Conservation (phyloP, 108 stramenopile genomes). For the Skeletonema grethae region DNA sequence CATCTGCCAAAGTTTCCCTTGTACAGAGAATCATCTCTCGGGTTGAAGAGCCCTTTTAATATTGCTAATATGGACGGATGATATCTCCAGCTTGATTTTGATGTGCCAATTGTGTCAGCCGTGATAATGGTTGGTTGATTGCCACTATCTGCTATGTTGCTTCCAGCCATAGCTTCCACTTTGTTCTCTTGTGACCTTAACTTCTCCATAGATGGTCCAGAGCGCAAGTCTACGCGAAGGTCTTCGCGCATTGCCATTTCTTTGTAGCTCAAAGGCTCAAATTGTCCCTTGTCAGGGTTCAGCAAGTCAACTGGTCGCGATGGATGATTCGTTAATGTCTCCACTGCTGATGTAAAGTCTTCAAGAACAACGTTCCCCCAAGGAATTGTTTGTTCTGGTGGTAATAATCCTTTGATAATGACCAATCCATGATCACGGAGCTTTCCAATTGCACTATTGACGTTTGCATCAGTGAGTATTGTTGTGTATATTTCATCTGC, state of each 20-base stretch:
- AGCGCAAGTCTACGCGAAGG: conserved; percentile 74
- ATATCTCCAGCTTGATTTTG: conserved; percentile 47
- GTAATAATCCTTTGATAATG: conserved; percentile 56
- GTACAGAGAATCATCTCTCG: conserved; percentile 43
- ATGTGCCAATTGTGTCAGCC: conserved; percentile 17
- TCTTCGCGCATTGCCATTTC: conserved; percentile 91
- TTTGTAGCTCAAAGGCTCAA: conserved; percentile 68
- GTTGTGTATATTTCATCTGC: conserved; percentile 25
- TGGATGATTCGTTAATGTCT: conserved; percentile 48
- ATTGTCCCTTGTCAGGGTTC: conserved; percentile 49
- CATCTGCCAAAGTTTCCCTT: conserved; percentile 81
- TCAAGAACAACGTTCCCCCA: conserved; percentile 67
- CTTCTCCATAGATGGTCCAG: conserved; percentile 58
- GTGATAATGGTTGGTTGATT: conserved; percentile 36
- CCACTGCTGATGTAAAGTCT: conserved; percentile 63
- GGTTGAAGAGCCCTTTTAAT: conserved; percentile 67
- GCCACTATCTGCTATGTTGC: not conserved
- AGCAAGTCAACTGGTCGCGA: conserved; percentile 60
- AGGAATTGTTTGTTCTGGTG: conserved; percentile 48
- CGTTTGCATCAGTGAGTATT: conserved; percentile 50
- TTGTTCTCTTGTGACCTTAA: conserved; percentile 39
- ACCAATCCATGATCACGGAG: conserved; percentile 66
- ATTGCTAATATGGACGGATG: conserved; percentile 67
- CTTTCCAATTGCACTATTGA: conserved; percentile 45
- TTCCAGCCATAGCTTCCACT: not conserved